Evolutionary conservation across 495 filamentous ascomycete species (phyloP).

Genomic region (Podospora conica): DNA sequence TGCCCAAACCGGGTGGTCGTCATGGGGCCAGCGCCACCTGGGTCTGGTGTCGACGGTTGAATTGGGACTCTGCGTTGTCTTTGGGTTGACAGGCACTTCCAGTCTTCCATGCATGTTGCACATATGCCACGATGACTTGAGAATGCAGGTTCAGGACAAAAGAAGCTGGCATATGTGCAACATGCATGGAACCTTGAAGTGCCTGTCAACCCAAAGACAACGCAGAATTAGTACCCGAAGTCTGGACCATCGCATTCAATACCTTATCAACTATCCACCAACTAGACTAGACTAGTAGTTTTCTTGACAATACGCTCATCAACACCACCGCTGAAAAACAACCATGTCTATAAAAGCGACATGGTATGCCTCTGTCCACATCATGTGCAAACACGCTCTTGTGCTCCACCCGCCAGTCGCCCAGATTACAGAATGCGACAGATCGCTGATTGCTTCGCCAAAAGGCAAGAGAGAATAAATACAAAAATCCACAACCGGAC

Average conservation of each 20-base stretch:
- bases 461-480: not conserved
- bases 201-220: too few species aligned
- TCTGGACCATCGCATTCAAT: not conserved
- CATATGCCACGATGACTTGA: not conserved
- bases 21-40: not conserved
- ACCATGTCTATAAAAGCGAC: not conserved
- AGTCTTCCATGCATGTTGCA: too few species aligned
- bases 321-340: not conserved
- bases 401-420: not conserved
- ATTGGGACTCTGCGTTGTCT: not conserved
- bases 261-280: too few species aligned
- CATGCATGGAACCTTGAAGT: too few species aligned
- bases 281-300: too few species aligned
- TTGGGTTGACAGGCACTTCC: not conserved
- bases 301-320: too few species aligned
- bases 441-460: not conserved
- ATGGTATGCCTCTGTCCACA: not conserved
- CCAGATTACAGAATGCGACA: not conserved
- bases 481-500: not conserved
- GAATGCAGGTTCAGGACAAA: not conserved
- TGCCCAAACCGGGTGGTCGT: not conserved
- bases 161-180: too few species aligned
- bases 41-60: not conserved
- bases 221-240: not conserved
- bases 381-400: not conserved